phyloP scores from a whole-genome alignment of 2,329 filamentous ascomycete species.

The Talaromyces sp. region DNA sequence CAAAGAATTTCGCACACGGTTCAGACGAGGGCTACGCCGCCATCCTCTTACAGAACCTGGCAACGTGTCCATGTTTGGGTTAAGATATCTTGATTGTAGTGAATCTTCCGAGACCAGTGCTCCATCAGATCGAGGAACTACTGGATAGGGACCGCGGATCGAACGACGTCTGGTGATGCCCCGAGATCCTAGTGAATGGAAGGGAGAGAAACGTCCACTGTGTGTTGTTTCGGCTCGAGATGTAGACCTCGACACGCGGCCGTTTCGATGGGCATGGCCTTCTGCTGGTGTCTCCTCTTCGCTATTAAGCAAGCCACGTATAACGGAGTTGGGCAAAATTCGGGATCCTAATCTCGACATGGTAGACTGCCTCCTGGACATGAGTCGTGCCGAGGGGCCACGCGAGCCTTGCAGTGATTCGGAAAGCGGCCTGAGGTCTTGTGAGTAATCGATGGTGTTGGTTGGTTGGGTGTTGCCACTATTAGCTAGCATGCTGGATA shows the following conservation, averaged over 20 bases:
- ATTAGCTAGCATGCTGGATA: conserved; percentile 1
- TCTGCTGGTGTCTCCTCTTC: conserved; percentile 43
- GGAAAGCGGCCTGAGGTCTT: conserved; percentile 16
- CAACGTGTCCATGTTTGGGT: conserved; percentile 20
- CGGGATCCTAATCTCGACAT: conserved; percentile 46
- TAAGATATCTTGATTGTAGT: conserved; percentile 22
- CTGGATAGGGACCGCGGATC: conserved; percentile 34
- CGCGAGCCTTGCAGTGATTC: conserved; percentile 3
- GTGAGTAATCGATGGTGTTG: conserved; percentile 2
- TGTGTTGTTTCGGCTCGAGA: conserved; percentile 29
- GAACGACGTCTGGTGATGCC: conserved; percentile 36
- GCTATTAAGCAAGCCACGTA: conserved; percentile 39
- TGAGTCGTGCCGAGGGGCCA: conserved; percentile 16
- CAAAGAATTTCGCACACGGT: conserved; percentile 40
- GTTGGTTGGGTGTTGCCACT: neutral
- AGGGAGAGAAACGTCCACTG: conserved; percentile 34
- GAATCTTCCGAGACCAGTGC: conserved; percentile 24
- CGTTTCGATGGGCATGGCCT: conserved; percentile 40
- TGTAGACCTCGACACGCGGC: conserved; percentile 33
- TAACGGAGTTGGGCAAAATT: conserved; percentile 43
- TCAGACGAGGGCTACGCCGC: conserved; percentile 36
- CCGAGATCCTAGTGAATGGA: conserved; percentile 34
- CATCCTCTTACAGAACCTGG: conserved; percentile 28
- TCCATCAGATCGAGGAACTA: conserved; percentile 33
- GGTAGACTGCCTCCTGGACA: conserved; percentile 39